Evolutionary conservation across 345 rosid species (phyloP).

Genomic region (Anacardium occidentale): DNA sequence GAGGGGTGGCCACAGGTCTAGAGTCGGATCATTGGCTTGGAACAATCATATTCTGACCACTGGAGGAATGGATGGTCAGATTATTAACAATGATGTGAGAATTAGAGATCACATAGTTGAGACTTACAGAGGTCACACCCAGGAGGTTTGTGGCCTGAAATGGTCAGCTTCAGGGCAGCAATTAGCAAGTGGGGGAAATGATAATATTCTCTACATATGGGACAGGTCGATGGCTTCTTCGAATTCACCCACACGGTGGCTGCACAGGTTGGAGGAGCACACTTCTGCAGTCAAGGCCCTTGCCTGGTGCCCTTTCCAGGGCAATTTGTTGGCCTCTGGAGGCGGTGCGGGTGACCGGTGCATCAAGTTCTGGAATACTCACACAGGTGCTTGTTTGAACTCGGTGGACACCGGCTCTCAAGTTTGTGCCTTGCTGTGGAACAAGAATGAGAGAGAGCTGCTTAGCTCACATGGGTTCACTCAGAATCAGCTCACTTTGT

Average conservation of each 20-base stretch:
- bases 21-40: slow-evolving; percentile 54
- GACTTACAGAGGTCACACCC: slow-evolving; percentile 44
- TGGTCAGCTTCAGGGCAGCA: slow-evolving; percentile 58
- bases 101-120: slow-evolving; percentile 42
- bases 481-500: slow-evolving; percentile 45
- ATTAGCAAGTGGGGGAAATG: slow-evolving; percentile 55
- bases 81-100: slow-evolving; percentile 53
- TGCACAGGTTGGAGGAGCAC: slow-evolving; percentile 53
- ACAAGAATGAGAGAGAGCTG: slow-evolving; percentile 50
- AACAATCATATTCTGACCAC: slow-evolving; percentile 50
- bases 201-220: slow-evolving; percentile 49
- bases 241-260: slow-evolving; percentile 46
- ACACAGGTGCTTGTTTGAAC: slow-evolving; percentile 53
- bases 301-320: slow-evolving; percentile 64
- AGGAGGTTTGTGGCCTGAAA: slow-evolving; percentile 53
- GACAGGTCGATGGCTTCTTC: slow-evolving; percentile 44
- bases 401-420: slow-evolving; percentile 50
- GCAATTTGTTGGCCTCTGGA: slow-evolving; percentile 52
- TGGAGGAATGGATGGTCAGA: slow-evolving; percentile 48
- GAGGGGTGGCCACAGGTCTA: slow-evolving; percentile 41
- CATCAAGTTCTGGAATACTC: slow-evolving; percentile 52
- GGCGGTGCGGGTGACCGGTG: slow-evolving; percentile 54
- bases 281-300: slow-evolving; percentile 60
- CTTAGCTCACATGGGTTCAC: slow-evolving; percentile 55
- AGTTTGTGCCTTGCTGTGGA: slow-evolving; percentile 53